These are phyloP conservation scores for Talaromyces sp. DNA, from an alignment of 2,329 filamentous ascomycete species.

Conservation along the genomic window DNA sequence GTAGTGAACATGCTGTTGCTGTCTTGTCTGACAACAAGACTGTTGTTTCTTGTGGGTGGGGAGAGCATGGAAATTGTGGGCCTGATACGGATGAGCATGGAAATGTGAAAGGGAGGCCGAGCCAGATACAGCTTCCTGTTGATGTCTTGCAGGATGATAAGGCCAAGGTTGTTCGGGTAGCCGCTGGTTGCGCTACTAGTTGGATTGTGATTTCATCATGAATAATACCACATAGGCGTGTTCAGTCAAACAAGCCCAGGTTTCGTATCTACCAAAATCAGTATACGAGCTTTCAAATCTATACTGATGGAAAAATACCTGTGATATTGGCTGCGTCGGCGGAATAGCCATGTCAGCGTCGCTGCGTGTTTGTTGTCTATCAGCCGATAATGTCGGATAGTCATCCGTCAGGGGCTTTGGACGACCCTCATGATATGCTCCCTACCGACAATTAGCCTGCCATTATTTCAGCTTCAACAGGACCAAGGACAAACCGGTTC, in stretches of 20 bases:
- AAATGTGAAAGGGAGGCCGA: conserved; percentile 68
- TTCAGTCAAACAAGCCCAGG: conserved; percentile 47
- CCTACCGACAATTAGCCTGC: conserved; percentile 13
- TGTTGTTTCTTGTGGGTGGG: conserved; percentile 90
- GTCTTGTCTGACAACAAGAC: conserved; percentile 60
- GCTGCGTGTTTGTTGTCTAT: conserved; percentile 20
- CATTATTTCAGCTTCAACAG: not conserved
- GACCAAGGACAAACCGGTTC: conserved; percentile 42
- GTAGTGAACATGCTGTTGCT: conserved; percentile 86
- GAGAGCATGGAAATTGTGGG: conserved; percentile 96
- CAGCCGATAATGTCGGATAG: conserved; percentile 13
- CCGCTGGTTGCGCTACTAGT: conserved; percentile 87
- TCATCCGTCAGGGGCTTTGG: conserved; percentile 16
- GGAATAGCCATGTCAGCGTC: conserved; percentile 42
- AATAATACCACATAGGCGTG: not conserved
- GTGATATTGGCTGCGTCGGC: conserved; percentile 51
- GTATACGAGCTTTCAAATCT: conserved; percentile 11
- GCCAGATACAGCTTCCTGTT: conserved; percentile 62
- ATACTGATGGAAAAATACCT: conserved; percentile 34
- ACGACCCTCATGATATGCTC: conserved; percentile 20
- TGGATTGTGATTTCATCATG: conserved; percentile 59
- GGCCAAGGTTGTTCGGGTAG: conserved; percentile 60
- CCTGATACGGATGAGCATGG: conserved; percentile 59
- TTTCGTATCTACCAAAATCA: conserved; percentile 36
- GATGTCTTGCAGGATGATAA: conserved; percentile 36